Conservation (phyloP, 306 rosid genomes). For the Mimosa pudica region DNA sequence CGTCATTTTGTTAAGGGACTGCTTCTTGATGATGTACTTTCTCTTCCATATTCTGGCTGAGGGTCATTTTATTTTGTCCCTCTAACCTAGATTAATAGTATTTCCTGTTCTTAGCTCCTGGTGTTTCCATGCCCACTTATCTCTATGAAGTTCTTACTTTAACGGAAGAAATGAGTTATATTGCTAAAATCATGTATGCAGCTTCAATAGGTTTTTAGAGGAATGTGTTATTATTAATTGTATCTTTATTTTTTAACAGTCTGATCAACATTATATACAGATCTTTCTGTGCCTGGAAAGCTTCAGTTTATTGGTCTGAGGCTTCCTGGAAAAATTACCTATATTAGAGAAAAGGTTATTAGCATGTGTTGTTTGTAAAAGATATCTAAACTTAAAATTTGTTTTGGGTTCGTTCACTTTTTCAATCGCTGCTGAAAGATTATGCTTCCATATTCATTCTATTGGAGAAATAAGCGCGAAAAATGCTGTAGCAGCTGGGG, state of each 20-base stretch:
- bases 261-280: background rate
- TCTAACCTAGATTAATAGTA: background rate
- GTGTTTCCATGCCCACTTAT: slow-evolving; percentile 4
- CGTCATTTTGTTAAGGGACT: slow-evolving; percentile 97
- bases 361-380: background rate
- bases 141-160: slow-evolving; percentile 30
- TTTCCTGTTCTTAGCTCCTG: background rate
- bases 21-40: slow-evolving; percentile 88
- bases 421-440: background rate
- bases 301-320: background rate
- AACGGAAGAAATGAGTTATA: background rate
- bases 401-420: background rate
- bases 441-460: background rate
- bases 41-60: slow-evolving; percentile 27
- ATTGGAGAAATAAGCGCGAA: background rate
- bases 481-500: background rate
- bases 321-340: background rate
- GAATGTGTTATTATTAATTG: background rate
- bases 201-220: slow-evolving; percentile 12
- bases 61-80: slow-evolving; percentile 26
- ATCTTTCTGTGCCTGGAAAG: background rate
- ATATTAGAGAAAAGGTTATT: background rate
- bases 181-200: slow-evolving; percentile 23
- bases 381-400: background rate
- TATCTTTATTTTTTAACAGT: background rate